Base-by-base conservation (phyloP, 331 rosid species). In the Pyrus hybrid region DNA sequence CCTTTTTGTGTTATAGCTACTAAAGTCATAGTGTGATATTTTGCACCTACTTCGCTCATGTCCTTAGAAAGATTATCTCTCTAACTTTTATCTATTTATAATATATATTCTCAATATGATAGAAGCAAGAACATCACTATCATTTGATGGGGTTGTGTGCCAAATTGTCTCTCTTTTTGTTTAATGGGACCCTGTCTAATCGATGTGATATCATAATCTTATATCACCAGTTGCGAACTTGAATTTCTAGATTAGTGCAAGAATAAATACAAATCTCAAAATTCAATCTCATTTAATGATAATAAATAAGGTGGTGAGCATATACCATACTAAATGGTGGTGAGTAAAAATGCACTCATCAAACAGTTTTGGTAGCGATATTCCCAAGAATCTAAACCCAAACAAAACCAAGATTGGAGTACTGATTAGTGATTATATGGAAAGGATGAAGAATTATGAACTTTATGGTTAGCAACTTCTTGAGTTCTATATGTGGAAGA, bases 101-200 rank as follows among this genome's bases (percentile, higher is more conserved):
- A 28, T 3, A 28, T 3, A 0, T 29, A 37, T 32, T 28, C 61
- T 63, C 35, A 53, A 62, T 14, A 45, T 41, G 80, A 64, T 70
- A 57, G 5, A 41, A 75, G 80, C 66, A 66, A 25, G 74, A 71
- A 72, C 65, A 72, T 77, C 81, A 60, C 49, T 10, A 71, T 66
- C 71, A 67, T 58, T 32, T 72, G 62, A 37, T 35, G 29, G 33
- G 49, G 30, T 65, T 76, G 62, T 37, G 45, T 76, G 56, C 67
- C 32, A 9, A 33, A 13, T 72, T 58, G 18, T 7, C 2, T 16
- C 37, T 21, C 18, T 30, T 67, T 20, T 47, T 57, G 47, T 71
- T 20, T 45, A 30, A 21, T 58, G 80, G 73, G 49, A 58, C 74
- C 75, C 72, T 26, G 37, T 6, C 57, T 8, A 45, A 29, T 72